Percentiles rank a stretch among this genome's conserved stretches.
Conservation (phyloP, 1,139 yeast genomes). For the Pichia sp. region DNA sequence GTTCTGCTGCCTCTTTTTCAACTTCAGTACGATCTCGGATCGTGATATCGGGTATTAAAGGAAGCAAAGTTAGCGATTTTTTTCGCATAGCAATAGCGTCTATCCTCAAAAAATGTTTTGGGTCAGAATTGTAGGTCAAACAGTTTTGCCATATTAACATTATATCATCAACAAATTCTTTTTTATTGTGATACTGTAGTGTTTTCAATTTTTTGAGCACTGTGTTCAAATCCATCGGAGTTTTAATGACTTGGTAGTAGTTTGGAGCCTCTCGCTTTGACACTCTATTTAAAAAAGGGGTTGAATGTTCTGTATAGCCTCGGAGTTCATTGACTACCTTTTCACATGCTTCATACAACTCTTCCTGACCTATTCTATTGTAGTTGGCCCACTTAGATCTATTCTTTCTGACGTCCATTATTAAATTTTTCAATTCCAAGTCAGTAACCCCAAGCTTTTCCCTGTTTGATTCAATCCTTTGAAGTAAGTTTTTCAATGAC, state of each 20-base stretch:
- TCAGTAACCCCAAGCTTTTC: constrained; percentile 74
- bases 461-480: constrained; percentile 71
- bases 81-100: constrained; percentile 97
- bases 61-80: constrained; percentile 66
- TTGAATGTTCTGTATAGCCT: constrained; percentile 92
- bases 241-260: constrained; percentile 79
- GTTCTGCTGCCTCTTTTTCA: constrained; percentile 64
- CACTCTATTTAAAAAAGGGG: constrained; percentile 90
- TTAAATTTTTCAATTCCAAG: constrained; percentile 71
- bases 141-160: constrained; percentile 96
- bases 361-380: constrained; percentile 94
- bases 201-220: constrained; percentile 83
- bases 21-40: constrained; percentile 78
- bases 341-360: constrained; percentile 93
- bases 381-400: constrained; percentile 97
- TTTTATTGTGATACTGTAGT: constrained; percentile 74
- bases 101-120: constrained; percentile 80
- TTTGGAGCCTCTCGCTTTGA: constrained; percentile 97
- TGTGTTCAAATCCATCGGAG: constrained; percentile 95
- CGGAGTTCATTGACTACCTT: constrained; percentile 86
- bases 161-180: constrained; percentile 85
- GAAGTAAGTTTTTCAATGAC: constrained; percentile 73
- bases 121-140: constrained; percentile 87
- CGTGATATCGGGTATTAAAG: constrained; percentile 81
- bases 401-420: constrained; percentile 89